These are phyloP conservation scores for Colletotrichum cordylinicola DNA, from an alignment of 2,329 filamentous ascomycete genomes.

Conservation along the genomic window DNA sequence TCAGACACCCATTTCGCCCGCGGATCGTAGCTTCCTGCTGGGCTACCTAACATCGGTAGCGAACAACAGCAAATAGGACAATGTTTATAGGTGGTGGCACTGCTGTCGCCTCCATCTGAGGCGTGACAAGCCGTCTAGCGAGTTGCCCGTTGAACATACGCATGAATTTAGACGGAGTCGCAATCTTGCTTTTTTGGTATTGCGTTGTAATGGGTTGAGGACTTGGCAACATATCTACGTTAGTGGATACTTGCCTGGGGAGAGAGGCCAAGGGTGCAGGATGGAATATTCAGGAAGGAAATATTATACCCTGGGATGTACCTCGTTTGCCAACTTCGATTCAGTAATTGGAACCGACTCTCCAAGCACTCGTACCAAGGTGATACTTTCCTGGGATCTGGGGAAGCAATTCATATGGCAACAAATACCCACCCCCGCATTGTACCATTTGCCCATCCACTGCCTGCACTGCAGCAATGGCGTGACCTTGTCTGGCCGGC, in stretches of 20 bases:
- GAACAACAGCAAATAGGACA: conserved; percentile 31
- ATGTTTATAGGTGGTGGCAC: background rate
- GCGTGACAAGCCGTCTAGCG: background rate
- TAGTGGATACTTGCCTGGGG: background rate
- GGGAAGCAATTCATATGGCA: background rate
- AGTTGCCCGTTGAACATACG: background rate
- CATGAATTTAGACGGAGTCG: background rate
- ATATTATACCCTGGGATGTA: conserved; percentile 15
- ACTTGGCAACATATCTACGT: background rate
- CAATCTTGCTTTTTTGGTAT: background rate
- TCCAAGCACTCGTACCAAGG: background rate
- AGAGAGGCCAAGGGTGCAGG: background rate
- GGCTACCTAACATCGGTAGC: conserved; percentile 71
- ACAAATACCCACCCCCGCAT: background rate
- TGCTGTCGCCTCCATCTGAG: background rate
- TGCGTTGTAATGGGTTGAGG: conserved; percentile 6
- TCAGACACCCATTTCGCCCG: conserved; percentile 66
- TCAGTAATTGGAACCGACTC: background rate
- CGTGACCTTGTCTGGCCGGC: background rate
- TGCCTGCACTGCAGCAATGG: background rate
- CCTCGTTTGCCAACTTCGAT: conserved; percentile 8
- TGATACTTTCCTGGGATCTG: background rate
- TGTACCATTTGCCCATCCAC: background rate
- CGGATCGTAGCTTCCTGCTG: conserved; percentile 77
- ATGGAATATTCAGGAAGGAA: conserved; percentile 8